phyloP scores from a whole-genome alignment of 108 stramenopile genomes.

The Cyclotella baltica region DNA sequence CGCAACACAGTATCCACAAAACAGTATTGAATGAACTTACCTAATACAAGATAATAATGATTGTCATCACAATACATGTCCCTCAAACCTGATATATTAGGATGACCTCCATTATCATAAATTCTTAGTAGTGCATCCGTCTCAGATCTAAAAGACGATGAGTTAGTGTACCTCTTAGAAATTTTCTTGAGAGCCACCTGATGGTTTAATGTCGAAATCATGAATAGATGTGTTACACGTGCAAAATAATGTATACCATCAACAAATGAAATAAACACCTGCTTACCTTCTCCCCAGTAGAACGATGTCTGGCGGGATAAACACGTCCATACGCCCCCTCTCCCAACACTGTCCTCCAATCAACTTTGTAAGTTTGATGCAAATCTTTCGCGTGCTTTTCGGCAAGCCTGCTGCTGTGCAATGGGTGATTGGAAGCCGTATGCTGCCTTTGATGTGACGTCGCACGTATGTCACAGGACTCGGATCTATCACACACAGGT shows the following conservation, averaged over 20 bases:
- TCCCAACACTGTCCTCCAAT: conserved; percentile 81
- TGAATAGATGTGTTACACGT: not conserved
- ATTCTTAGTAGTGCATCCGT: conserved; percentile 68
- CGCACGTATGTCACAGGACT: no score
- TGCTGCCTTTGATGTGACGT: no score
- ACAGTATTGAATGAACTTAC: conserved; percentile 19
- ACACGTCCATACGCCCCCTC: conserved; percentile 87
- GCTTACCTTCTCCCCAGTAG: conserved; percentile 74
- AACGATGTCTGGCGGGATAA: conserved; percentile 66
- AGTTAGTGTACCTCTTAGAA: conserved; percentile 53
- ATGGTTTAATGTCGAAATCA: not conserved
- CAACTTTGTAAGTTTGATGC: conserved; percentile 68
- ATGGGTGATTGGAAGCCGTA: not conserved
- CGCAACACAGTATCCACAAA: not conserved
- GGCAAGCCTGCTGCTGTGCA: not conserved
- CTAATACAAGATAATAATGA: conserved; percentile 79
- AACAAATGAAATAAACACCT: not conserved
- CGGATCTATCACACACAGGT: not conserved
- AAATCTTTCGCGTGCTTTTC: not conserved
- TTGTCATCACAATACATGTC: conserved; percentile 67
- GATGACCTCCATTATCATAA: conserved; percentile 73
- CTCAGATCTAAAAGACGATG: conserved; percentile 53
- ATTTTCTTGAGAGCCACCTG: conserved; percentile 68
- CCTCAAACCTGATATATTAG: conserved; percentile 70
- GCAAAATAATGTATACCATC: not conserved